These are phyloP conservation scores for Gossypium lobatum DNA, from an alignment of 441 rosid species.

Conservation along the genomic window DNA sequence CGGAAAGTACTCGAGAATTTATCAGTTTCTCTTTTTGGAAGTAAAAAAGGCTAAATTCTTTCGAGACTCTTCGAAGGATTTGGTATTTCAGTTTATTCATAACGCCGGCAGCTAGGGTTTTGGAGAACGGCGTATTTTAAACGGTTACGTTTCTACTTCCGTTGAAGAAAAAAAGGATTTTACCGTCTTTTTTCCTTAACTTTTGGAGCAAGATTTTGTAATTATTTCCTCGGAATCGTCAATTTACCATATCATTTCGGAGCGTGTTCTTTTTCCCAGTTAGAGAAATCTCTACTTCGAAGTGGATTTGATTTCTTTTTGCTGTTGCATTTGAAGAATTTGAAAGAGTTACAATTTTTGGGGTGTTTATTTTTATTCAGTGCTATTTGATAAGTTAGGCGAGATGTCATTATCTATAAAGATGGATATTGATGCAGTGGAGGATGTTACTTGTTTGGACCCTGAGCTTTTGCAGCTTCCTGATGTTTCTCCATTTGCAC, in stretches of 20 bases:
- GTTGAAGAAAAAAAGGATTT: neutral
- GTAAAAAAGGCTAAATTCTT: neutral
- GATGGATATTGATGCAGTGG: slow-evolving; percentile 44
- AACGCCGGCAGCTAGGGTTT: neutral
- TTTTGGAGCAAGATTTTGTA: neutral
- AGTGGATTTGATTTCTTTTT: neutral
- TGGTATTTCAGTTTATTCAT: neutral
- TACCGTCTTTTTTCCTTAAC: neutral
- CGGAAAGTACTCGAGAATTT: neutral
- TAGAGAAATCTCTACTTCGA: neutral
- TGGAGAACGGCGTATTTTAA: neutral
- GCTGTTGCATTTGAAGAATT: slow-evolving; percentile 11
- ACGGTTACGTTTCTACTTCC: neutral
- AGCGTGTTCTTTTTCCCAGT: neutral
- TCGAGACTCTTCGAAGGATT: neutral
- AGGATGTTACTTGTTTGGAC: slow-evolving; percentile 43
- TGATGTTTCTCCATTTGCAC: slow-evolving; percentile 50
- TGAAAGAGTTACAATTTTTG: slow-evolving; percentile 14
- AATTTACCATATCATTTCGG: neutral
- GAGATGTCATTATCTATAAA: slow-evolving; percentile 4
- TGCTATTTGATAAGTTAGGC: slow-evolving; percentile 4
- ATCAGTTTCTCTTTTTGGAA: neutral
- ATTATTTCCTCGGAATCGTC: neutral
- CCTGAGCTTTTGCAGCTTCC: slow-evolving; percentile 69
- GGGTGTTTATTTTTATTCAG: neutral